These are phyloP conservation scores for Metarhizium humberi DNA, from an alignment of 2,329 filamentous ascomycete species.

Conservation along the genomic window DNA sequence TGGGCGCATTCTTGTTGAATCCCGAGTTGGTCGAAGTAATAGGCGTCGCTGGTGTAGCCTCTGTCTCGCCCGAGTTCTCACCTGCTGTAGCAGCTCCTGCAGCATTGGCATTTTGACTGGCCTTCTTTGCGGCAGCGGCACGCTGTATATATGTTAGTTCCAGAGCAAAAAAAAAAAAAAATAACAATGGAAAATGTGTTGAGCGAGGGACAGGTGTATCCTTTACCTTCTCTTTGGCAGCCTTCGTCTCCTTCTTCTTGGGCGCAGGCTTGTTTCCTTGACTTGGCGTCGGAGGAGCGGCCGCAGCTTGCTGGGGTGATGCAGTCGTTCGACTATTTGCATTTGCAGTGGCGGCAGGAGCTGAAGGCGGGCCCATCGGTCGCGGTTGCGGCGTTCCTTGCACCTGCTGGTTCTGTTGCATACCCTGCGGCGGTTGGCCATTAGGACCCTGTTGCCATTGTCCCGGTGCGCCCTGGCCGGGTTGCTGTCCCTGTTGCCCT, in stretches of 20 bases:
- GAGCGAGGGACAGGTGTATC: neutral
- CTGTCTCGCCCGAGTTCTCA: conserved; percentile 45
- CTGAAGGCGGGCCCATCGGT: conserved; percentile 58
- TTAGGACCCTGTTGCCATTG: conserved; percentile 33
- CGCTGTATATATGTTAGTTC: conserved; percentile 21
- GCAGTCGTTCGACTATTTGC: conserved; percentile 47
- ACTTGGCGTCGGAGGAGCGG: conserved; percentile 67
- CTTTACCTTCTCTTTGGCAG: conserved; percentile 58
- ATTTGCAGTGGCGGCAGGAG: conserved; percentile 37
- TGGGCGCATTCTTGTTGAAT: conserved; percentile 30
- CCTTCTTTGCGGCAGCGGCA: conserved; percentile 49
- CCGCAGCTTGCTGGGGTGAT: conserved; percentile 53
- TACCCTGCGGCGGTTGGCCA: conserved; percentile 29
- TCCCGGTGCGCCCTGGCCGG: conserved; percentile 21
- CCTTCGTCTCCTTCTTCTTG: conserved; percentile 67
- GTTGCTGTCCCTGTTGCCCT: conserved; percentile 22
- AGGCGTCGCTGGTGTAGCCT: conserved; percentile 54
- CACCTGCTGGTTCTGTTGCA: conserved; percentile 34
- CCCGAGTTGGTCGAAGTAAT: conserved; percentile 49
- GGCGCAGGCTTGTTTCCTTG: conserved; percentile 64
- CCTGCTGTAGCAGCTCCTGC: conserved; percentile 45
- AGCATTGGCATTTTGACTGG: conserved; percentile 41
- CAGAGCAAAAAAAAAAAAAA: neutral
- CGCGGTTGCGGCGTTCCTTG: conserved; percentile 67
- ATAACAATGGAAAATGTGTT: neutral